Conservation (phyloP, 495 filamentous ascomycete genomes). For the Penicillium cataractarum region DNA sequence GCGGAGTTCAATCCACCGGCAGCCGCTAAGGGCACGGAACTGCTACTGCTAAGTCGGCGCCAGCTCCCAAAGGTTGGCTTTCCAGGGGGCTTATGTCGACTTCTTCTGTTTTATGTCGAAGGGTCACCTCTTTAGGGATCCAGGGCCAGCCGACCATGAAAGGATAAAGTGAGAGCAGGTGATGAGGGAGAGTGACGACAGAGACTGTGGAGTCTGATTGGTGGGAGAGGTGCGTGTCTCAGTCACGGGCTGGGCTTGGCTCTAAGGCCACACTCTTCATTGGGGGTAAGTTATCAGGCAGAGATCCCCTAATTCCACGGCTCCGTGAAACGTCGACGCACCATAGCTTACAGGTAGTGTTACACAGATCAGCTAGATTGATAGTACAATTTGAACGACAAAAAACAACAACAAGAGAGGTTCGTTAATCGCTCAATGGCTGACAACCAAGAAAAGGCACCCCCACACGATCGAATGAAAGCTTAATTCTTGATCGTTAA, state of each 20-base stretch:
- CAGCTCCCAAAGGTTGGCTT: background rate
- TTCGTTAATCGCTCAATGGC: too few relatives aligned
- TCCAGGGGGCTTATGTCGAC: background rate
- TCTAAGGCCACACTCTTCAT: background rate
- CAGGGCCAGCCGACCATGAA: background rate
- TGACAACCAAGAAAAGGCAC: too few relatives aligned
- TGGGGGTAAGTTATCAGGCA: too few relatives aligned
- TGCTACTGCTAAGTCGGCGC: background rate
- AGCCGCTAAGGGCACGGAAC: background rate
- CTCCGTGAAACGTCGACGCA: background rate
- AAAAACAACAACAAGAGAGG: background rate
- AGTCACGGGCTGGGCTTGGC: background rate
- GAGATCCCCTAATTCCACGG: background rate
- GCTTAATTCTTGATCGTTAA: too few relatives aligned
- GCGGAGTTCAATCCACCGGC: slow-evolving; percentile 6
- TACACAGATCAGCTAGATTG: too few relatives aligned
- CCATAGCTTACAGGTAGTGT: background rate
- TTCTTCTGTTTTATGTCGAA: background rate
- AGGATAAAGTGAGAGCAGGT: slow-evolving; percentile 14
- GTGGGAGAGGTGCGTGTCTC: slow-evolving; percentile 18
- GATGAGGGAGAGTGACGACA: slow-evolving; percentile 20
- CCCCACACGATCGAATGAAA: too few relatives aligned
- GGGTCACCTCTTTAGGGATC: background rate
- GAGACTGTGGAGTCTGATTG: slow-evolving; percentile 15
- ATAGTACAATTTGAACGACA: background rate